Conservation (phyloP, 768 basidiomycete genomes). For the Lactifluus rugatus region DNA sequence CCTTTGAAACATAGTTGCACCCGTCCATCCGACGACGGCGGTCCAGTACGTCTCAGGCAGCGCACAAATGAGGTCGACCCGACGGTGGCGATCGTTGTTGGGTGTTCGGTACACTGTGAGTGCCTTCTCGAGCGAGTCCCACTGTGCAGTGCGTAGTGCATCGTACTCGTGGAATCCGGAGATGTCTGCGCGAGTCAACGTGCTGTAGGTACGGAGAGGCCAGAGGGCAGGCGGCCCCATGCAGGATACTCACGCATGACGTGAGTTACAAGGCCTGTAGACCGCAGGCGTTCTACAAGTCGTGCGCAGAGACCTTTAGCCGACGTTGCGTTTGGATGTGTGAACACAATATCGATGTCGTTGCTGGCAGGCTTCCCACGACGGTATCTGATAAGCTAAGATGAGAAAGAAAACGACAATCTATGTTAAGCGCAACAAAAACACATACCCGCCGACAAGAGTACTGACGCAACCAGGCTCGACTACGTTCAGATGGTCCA, state of each 20-base stretch:
- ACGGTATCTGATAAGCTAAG: conserved; percentile 48
- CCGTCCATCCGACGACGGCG: conserved; percentile 87
- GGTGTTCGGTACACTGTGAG: conserved; percentile 73
- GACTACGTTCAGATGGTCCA: conserved; percentile 53
- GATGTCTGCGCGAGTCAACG: conserved; percentile 34
- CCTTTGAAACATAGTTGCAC: conserved; percentile 83
- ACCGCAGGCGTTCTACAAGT: conserved; percentile 47
- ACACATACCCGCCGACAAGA: conserved; percentile 65
- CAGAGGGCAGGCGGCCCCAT: neutral
- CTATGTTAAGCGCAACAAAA: neutral
- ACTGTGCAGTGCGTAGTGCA: conserved; percentile 46
- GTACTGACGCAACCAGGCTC: conserved; percentile 62
- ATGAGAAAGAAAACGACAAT: neutral
- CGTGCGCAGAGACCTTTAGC: conserved; percentile 55
- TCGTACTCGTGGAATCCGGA: conserved; percentile 51
- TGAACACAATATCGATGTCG: conserved; percentile 87
- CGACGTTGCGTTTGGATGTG: conserved; percentile 47
- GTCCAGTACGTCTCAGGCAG: conserved; percentile 75
- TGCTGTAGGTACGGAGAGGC: neutral
- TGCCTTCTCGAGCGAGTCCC: conserved; percentile 78
- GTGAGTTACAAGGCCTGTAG: conserved; percentile 62
- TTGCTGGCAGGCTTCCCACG: conserved; percentile 73
- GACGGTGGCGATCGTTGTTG: conserved; percentile 31
- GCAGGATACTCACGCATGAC: conserved; percentile 57
- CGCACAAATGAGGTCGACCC: conserved; percentile 80